These are phyloP conservation scores for Colletotrichum shisoi DNA, from an alignment of 2,329 filamentous ascomycete genomes.

Conservation along the genomic window DNA sequence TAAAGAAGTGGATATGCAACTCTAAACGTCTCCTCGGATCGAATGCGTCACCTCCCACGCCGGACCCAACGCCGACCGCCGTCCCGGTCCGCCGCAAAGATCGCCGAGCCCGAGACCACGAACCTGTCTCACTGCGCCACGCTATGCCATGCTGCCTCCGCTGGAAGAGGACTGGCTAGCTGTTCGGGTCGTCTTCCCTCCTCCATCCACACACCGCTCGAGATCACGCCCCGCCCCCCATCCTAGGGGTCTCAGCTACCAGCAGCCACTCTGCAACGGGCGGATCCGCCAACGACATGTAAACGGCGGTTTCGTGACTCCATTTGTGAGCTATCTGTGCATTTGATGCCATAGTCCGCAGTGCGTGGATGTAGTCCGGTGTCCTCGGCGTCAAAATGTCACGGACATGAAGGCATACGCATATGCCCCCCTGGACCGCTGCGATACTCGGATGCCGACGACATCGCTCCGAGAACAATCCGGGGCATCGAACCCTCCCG, in stretches of 20 bases:
- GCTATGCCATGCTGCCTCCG: neutral
- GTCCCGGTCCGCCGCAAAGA: slow-evolving; percentile 24
- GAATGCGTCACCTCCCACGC: slow-evolving; percentile 1
- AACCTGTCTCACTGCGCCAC: neutral
- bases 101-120: slow-evolving; percentile 35
- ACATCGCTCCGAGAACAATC: neutral
- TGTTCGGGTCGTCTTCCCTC: neutral
- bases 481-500: no score
- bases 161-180: neutral
- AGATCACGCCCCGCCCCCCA: slow-evolving; percentile 15
- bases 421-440: neutral
- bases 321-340: neutral
- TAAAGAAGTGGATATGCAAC: slow-evolving; percentile 18
- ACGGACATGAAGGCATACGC: slow-evolving; percentile 3
- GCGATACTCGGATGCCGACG: neutral
- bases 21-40: slow-evolving; percentile 33
- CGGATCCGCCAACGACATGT: neutral
- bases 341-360: neutral
- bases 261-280: neutral
- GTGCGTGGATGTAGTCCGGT: neutral
- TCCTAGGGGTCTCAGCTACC: slow-evolving; percentile 4
- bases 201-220: slow-evolving; percentile 11
- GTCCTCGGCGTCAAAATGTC: neutral
- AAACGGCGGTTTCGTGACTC: slow-evolving; percentile 13
- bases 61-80: slow-evolving; percentile 23